Conservation (phyloP, 768 basidiomycete genomes). For the Gyrodon lividus region DNA sequence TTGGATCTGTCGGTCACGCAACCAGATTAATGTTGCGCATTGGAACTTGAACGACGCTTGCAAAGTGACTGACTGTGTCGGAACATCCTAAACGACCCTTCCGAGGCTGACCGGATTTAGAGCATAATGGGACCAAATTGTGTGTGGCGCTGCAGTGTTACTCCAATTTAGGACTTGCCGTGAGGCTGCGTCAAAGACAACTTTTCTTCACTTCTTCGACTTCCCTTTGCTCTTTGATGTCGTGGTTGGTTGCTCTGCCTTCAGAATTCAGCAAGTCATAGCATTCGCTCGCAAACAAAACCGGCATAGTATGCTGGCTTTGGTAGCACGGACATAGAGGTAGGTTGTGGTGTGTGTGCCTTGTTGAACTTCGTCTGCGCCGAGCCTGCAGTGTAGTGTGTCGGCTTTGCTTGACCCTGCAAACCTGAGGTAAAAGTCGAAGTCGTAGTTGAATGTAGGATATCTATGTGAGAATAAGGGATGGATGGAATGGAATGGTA, state of each 20-base stretch:
- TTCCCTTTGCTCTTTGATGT: slow-evolving; percentile 36
- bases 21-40: too few relatives aligned
- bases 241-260: slow-evolving; percentile 46
- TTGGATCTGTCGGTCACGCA: too few relatives aligned
- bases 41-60: too few relatives aligned
- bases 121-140: too few relatives aligned
- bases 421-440: slow-evolving; percentile 70
- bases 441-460: slow-evolving; percentile 49
- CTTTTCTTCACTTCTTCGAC: slow-evolving; percentile 32
- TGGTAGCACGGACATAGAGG: slow-evolving; percentile 79
- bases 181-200: too few relatives aligned
- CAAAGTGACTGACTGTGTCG: too few relatives aligned
- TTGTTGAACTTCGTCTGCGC: slow-evolving; percentile 70
- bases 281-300: slow-evolving; percentile 77
- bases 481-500: too few relatives aligned
- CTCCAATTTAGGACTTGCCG: too few relatives aligned
- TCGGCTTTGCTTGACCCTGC: slow-evolving; percentile 68
- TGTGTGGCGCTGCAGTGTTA: too few relatives aligned
- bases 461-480: background rate
- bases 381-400: slow-evolving; percentile 69
- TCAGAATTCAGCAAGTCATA: slow-evolving; percentile 66
- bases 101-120: too few relatives aligned
- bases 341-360: slow-evolving; percentile 70
- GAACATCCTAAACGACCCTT: too few relatives aligned
- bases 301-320: slow-evolving; percentile 85